phyloP scores from a whole-genome alignment of 106 monocot genomes.

The Hemerocallis citrina region DNA sequence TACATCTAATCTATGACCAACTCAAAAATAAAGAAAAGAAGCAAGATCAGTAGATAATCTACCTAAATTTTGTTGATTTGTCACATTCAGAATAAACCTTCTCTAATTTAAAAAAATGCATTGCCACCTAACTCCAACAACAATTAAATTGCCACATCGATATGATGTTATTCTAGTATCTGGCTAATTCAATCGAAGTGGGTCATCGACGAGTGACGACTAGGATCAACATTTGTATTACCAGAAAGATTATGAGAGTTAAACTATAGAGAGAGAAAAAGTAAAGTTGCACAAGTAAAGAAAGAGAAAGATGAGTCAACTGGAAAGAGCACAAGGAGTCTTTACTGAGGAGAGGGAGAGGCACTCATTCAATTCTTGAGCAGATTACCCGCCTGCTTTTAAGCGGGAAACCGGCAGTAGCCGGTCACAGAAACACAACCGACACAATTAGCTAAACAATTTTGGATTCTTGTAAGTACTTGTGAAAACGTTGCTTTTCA shows the following conservation, averaged over 20 bases:
- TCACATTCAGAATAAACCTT: background rate
- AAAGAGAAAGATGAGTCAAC: background rate
- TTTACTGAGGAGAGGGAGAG: background rate
- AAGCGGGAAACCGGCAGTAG: slow-evolving; percentile 29
- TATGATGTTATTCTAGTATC: background rate
- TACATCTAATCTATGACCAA: too few relatives aligned
- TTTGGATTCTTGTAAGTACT: too few relatives aligned
- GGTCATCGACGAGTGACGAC: slow-evolving; percentile 4
- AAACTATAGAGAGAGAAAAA: background rate
- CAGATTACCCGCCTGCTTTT: slow-evolving; percentile 6
- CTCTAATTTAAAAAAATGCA: background rate
- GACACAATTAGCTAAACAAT: too few relatives aligned
- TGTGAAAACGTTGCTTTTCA: too few relatives aligned
- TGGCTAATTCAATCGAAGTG: slow-evolving; percentile 9
- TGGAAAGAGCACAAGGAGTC: background rate
- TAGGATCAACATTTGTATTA: background rate
- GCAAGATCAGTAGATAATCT: background rate
- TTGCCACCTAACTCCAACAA: slow-evolving; percentile 24
- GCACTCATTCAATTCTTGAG: too few relatives aligned
- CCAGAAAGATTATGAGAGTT: slow-evolving; percentile 18
- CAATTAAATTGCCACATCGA: background rate
- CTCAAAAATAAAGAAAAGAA: background rate
- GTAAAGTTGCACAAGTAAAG: background rate
- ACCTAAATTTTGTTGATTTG: slow-evolving; percentile 9
- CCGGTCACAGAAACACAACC: slow-evolving; percentile 25